Conservation (phyloP, 352 stramenopile genomes). For the Blastocystis sp. region DNA sequence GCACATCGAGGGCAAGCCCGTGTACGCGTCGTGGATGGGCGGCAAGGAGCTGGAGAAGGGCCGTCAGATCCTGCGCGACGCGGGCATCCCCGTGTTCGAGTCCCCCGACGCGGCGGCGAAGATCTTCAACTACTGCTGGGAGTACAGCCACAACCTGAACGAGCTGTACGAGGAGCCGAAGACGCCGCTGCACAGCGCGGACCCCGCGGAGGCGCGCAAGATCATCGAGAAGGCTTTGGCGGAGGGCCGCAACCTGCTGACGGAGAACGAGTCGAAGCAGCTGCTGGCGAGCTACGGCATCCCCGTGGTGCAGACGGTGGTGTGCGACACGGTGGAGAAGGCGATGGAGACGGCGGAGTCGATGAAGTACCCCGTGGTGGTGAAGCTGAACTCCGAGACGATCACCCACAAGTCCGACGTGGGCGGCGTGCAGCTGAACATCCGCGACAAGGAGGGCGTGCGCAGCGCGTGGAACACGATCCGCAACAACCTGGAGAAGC, state of each 20-base stretch:
- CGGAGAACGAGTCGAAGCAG: constrained; percentile 63
- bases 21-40: constrained; percentile 73
- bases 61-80: constrained; percentile 71
- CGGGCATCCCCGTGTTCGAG: constrained; percentile 14
- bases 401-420: constrained; percentile 68
- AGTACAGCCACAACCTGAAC: constrained; percentile 43
- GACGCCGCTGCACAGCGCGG: constrained; percentile 24
- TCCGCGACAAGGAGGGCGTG: constrained; percentile 41
- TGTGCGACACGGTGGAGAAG: constrained; percentile 62
- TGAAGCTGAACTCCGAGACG: constrained; percentile 66
- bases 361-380: constrained; percentile 65
- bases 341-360: constrained; percentile 23
- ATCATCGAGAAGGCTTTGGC: too few species aligned
- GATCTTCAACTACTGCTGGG: constrained; percentile 68
- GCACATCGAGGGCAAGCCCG: constrained; percentile 72
- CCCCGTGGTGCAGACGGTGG: constrained; percentile 53
- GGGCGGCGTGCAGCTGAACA: constrained; percentile 60
- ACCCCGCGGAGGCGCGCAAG: background rate
- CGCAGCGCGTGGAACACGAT: constrained; percentile 56
- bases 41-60: constrained; percentile 71
- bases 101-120: constrained; percentile 71
- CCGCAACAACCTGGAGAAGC: constrained; percentile 63
- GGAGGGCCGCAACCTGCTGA: too few species aligned
- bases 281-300: constrained; percentile 61
- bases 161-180: background rate